Conservation (phyloP, 208 protist genomes). For the Leishmania guyanensis region DNA sequence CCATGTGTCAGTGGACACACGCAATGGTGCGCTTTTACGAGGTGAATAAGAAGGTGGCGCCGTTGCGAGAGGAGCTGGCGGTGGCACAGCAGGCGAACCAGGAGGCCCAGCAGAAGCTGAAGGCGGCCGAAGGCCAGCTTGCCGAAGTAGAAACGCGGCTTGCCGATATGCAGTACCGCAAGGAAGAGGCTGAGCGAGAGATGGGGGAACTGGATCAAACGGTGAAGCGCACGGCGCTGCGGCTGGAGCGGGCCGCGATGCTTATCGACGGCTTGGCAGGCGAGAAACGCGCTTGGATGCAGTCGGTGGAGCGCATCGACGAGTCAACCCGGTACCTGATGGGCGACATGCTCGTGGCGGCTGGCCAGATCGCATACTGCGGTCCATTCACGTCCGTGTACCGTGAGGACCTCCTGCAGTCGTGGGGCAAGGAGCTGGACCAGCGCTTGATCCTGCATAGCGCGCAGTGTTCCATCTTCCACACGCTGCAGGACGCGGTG, state of each 20-base stretch:
- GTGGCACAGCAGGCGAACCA: conserved; percentile 94
- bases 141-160: conserved; percentile 93
- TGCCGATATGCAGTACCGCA: conserved; percentile 91
- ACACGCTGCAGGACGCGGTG: conserved; percentile 96
- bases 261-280: conserved; percentile 96
- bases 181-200: conserved; percentile 90
- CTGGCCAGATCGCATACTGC: conserved; percentile 96
- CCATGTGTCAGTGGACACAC: conserved; percentile 98
- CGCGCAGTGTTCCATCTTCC: conserved; percentile 80
- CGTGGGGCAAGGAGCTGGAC: conserved; percentile 87
- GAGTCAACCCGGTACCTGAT: conserved; percentile 86
- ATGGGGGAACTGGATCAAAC: conserved; percentile 94
- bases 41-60: conserved; percentile 95
- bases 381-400: conserved; percentile 96
- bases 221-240: conserved; percentile 94
- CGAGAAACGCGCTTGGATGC: conserved; percentile 95
- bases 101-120: conserved; percentile 89
- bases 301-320: conserved; percentile 91
- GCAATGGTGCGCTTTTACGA: conserved; percentile 98
- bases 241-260: conserved; percentile 95
- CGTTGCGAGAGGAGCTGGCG: conserved; percentile 89
- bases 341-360: conserved; percentile 97
- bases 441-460: conserved; percentile 82
- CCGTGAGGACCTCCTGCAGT: conserved; percentile 79
- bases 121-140: conserved; percentile 89